phyloP scores from a whole-genome alignment of 306 rosid genomes.

The Pyrus pyrifolia region DNA sequence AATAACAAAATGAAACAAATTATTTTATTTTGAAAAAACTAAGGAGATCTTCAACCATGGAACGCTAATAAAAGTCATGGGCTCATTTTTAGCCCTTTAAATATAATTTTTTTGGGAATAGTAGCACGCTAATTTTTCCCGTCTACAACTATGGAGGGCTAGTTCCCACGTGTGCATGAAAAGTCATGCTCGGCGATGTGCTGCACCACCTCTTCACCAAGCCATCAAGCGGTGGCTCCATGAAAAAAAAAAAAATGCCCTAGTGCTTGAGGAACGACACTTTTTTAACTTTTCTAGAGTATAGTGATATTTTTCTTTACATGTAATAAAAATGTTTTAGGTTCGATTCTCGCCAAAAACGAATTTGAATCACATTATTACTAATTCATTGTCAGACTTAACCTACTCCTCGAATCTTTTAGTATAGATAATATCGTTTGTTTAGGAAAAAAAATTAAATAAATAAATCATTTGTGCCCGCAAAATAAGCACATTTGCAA shows the following conservation, averaged over 20 bases:
- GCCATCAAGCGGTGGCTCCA: background rate
- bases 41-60: background rate
- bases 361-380: no score
- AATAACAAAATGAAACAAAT: background rate
- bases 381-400: rapidly evolving
- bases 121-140: background rate
- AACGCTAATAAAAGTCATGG: background rate
- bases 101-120: background rate
- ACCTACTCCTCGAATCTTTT: rapidly evolving
- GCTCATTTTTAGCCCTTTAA: background rate
- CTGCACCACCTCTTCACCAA: background rate
- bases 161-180: background rate
- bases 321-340: no score
- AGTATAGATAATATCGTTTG: no score
- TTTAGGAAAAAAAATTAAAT: no score
- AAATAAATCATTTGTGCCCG: no score
- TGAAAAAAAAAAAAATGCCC: no score
- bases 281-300: no score
- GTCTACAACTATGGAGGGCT: background rate
- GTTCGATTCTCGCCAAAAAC: rapidly evolving
- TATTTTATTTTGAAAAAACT: no score
- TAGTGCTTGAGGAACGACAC: no score
- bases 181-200: background rate
- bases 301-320: no score
- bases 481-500: no score